A percentile compares a stretch with the other conserved stretches of the same genome.
Evolutionary conservation across 2,329 filamentous ascomycete genomes (phyloP).

Genomic region (Nemania abortiva): DNA sequence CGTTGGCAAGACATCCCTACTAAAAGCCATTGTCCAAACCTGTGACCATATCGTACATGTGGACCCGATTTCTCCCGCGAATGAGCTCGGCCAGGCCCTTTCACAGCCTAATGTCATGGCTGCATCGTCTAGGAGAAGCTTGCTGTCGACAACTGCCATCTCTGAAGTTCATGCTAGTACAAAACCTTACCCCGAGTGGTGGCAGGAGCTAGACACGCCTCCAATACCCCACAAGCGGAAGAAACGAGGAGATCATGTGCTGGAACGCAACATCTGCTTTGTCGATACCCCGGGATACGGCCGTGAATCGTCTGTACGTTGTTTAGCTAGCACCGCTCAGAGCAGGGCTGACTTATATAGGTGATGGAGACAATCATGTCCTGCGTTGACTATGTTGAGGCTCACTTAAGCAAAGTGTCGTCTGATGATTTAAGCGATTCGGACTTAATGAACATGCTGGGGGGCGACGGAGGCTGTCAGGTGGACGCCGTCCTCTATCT

Average conservation of each 20-base stretch:
- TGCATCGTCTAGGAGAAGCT: conserved; percentile 42
- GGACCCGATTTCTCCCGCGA: conserved; percentile 68
- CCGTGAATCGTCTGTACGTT: conserved; percentile 64
- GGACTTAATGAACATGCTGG: conserved; percentile 82
- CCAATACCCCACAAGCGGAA: conserved; percentile 70
- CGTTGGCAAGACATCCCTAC: conserved; percentile 88
- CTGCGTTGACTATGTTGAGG: conserved; percentile 79
- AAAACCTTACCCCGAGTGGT: conserved; percentile 89
- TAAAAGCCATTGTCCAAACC: conserved; percentile 86
- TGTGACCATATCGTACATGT: conserved; percentile 96
- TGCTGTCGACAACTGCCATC: conserved; percentile 58
- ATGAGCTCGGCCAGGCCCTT: conserved; percentile 39
- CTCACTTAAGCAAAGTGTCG: conserved; percentile 73
- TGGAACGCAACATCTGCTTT: conserved; percentile 94
- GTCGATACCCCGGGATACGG: conserved; percentile 82
- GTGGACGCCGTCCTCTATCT: conserved; percentile 90
- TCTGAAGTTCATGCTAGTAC: conserved; percentile 83
- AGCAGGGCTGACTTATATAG: conserved; percentile 38
- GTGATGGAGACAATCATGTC: conserved; percentile 68
- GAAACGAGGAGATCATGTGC: conserved; percentile 78
- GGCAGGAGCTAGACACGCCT: conserved; percentile 80
- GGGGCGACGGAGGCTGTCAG: conserved; percentile 83
- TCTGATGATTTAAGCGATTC: conserved; percentile 74
- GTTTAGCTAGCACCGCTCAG: conserved; percentile 2
- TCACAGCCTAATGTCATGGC: conserved; percentile 29